phyloP scores from a whole-genome alignment of 2,329 filamentous ascomycete genomes.

The Didymella arachidicola region DNA sequence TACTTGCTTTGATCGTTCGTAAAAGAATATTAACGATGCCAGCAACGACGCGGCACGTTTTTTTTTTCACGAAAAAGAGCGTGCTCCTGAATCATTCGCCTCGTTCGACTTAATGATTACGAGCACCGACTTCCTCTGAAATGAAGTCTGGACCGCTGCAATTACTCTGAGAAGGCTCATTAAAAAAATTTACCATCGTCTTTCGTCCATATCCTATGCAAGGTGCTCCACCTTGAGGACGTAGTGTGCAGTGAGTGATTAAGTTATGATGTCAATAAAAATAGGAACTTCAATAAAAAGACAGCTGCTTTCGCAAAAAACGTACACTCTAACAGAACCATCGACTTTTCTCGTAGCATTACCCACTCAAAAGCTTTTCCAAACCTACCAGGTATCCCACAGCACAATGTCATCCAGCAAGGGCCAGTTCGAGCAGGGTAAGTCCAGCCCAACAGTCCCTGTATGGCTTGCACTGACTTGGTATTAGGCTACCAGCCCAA shows the following conservation, averaged over 20 bases:
- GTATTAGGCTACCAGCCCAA: conserved; percentile 56
- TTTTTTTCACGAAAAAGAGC: neutral
- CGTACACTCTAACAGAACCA: neutral
- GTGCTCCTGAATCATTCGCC: neutral
- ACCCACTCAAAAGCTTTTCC: neutral
- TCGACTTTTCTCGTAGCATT: neutral
- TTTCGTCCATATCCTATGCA: conserved; percentile 11
- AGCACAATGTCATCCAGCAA: conserved; percentile 59
- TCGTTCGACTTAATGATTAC: neutral
- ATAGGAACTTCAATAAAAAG: conserved; percentile 26
- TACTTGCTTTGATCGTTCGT: neutral
- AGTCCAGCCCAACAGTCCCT: neutral
- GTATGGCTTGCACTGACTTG: conserved; percentile 6
- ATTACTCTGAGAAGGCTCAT: neutral
- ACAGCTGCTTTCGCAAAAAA: conserved; percentile 15
- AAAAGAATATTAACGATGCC: neutral
- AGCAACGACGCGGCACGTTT: neutral
- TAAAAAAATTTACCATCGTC: neutral
- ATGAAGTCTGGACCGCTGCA: neutral
- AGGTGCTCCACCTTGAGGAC: conserved; percentile 26
- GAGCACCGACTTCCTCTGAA: neutral
- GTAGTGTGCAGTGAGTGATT: conserved; percentile 22
- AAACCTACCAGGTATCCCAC: conserved; percentile 4
- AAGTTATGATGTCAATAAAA: conserved; percentile 38
- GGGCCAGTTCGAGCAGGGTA: conserved; percentile 49